Evolutionary conservation across 2,329 filamentous ascomycete genomes (phyloP).

Genomic region (Neonectria faginata): DNA sequence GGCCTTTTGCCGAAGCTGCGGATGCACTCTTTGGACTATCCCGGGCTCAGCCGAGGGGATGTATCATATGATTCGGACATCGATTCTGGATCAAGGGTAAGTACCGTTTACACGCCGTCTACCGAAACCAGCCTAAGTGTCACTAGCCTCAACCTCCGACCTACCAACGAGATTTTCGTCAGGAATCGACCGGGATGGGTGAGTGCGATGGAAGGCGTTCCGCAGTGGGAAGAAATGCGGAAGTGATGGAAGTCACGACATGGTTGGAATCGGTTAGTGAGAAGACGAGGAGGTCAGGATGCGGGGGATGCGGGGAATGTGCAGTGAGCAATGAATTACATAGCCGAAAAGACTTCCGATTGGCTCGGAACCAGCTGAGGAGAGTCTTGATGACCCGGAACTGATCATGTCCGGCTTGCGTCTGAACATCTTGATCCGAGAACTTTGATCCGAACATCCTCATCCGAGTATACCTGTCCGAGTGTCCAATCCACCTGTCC

Average conservation of each 20-base stretch:
- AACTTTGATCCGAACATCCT: conserved; percentile 2
- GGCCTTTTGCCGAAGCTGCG: conserved; percentile 43
- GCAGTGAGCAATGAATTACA: conserved; percentile 9
- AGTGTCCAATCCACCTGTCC: conserved; percentile 9
- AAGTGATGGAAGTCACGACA: conserved; percentile 30
- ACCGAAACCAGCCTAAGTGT: not conserved
- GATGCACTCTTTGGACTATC: conserved; percentile 45
- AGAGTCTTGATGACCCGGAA: not conserved
- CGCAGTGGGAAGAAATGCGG: conserved; percentile 46
- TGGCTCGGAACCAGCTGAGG: conserved; percentile 15
- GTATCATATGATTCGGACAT: conserved; percentile 39
- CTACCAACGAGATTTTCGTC: conserved; percentile 46
- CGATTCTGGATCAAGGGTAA: conserved; percentile 42
- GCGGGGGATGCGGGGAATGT: conserved; percentile 17
- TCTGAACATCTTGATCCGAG: not conserved
- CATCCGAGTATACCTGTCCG: not conserved
- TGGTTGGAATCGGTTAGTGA: not conserved
- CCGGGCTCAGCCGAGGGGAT: conserved; percentile 41
- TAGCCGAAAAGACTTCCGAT: conserved; percentile 15
- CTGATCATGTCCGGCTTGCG: not conserved
- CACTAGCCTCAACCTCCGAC: conserved; percentile 32
- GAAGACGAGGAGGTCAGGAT: not conserved
- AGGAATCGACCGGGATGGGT: conserved; percentile 45
- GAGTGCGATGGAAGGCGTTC: conserved; percentile 30
- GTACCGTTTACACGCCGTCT: conserved; percentile 12